Percentiles rank a stretch among this genome's conserved stretches.
These are phyloP conservation scores for Zanthoxylum bungeanum DNA, from an alignment of 345 rosid genomes.

Conservation along the genomic window DNA sequence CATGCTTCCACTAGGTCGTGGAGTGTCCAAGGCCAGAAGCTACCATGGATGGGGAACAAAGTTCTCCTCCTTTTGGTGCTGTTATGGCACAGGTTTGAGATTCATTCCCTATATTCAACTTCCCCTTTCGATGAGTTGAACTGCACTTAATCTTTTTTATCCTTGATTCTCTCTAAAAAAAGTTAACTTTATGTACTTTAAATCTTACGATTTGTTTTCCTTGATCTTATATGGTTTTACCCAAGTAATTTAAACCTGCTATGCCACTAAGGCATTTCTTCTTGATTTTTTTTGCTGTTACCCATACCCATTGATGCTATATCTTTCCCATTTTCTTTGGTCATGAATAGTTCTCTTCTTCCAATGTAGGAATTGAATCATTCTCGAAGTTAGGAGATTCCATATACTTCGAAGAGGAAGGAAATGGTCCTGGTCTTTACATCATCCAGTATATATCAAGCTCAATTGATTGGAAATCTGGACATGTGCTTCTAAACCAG, in stretches of 20 bases:
- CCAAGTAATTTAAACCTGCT: not conserved
- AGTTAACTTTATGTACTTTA: not conserved
- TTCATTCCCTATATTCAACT: not conserved
- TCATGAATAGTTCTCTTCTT: not conserved
- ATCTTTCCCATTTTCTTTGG: not conserved
- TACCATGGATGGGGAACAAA: conserved; percentile 85
- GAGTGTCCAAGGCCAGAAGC: conserved; percentile 72
- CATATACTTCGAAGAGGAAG: too few relatives aligned
- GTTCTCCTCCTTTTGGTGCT: conserved; percentile 43
- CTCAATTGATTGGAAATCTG: conserved; percentile 68
- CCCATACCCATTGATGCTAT: not conserved
- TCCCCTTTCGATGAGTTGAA: not conserved
- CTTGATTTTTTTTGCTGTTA: not conserved
- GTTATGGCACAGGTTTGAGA: conserved; percentile 68
- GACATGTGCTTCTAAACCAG: conserved; percentile 52
- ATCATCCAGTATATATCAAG: conserved; percentile 79
- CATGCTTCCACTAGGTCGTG: conserved; percentile 82
- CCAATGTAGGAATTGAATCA: too few relatives aligned
- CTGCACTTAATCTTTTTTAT: not conserved
- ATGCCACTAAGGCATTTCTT: not conserved
- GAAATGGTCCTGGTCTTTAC: conserved; percentile 59
- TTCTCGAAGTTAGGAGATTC: too few relatives aligned
- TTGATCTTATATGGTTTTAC: not conserved
- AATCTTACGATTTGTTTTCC: not conserved
- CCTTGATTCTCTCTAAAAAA: too few relatives aligned